A percentile compares a stretch with the other conserved stretches of the same genome.
These are phyloP conservation scores for Pseudocercospora cruenta DNA, from an alignment of 2,329 filamentous ascomycete species.

Conservation along the genomic window DNA sequence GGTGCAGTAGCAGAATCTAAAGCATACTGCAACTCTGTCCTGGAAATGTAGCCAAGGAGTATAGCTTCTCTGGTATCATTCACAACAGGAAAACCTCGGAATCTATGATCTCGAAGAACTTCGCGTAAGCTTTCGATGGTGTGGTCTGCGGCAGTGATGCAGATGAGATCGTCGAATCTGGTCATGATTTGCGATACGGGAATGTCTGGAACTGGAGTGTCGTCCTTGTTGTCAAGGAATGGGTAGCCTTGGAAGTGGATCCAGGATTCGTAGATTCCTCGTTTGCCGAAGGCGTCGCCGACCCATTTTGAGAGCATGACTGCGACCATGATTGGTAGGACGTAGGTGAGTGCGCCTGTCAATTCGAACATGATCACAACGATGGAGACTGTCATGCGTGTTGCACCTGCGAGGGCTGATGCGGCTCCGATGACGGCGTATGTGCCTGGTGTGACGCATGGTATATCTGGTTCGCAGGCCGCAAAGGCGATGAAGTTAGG, in stretches of 20 bases:
- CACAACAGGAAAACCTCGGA: conserved; percentile 91
- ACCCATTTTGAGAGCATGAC: conserved; percentile 99
- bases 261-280: conserved; percentile 97
- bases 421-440: conserved; percentile 97
- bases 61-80: conserved; percentile 75
- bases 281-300: conserved; percentile 88
- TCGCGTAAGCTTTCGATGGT: conserved; percentile 75
- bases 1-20: conserved; percentile 64
- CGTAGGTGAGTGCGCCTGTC: conserved; percentile 92
- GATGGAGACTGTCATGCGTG: conserved; percentile 95
- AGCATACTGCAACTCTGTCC: conserved; percentile 84
- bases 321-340: conserved; percentile 97
- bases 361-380: conserved; percentile 99
- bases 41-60: conserved; percentile 89
- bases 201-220: conserved; percentile 75
- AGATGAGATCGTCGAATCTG: conserved; percentile 82
- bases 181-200: conserved; percentile 91
- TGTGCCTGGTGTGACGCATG: conserved; percentile 89
- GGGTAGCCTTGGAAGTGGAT: conserved; percentile 96
- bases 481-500: conserved; percentile 77
- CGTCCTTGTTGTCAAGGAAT: conserved; percentile 89
- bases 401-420: conserved; percentile 89
- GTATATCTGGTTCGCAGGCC: conserved; percentile 78
- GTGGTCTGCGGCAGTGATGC: conserved; percentile 79
- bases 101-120: conserved; percentile 73